Percentiles rank a stretch among this genome's conserved stretches.
Evolutionary conservation across 2,329 filamentous ascomycete species (phyloP).

Genomic region (Cercospora brassicicola): DNA sequence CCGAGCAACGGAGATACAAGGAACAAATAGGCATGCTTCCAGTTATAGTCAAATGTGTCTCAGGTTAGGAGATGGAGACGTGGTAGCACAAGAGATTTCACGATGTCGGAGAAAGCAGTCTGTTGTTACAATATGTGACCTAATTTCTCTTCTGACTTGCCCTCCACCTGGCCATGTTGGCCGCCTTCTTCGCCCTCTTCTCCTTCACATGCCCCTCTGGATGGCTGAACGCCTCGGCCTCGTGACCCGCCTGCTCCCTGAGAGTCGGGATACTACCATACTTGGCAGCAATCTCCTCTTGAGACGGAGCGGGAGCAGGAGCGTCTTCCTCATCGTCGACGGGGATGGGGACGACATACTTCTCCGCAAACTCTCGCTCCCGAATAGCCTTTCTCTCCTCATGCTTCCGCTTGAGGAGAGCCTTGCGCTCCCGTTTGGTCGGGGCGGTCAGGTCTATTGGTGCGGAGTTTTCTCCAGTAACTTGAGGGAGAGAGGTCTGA

Average conservation of each 20-base stretch:
- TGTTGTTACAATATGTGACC: background rate
- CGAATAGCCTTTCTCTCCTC: slow-evolving; percentile 1
- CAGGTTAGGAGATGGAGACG: background rate
- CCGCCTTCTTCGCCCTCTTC: background rate
- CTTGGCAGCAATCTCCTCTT: slow-evolving; percentile 1
- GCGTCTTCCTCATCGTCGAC: background rate
- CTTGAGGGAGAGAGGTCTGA: background rate
- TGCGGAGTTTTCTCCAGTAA: background rate
- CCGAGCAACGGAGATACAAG: background rate
- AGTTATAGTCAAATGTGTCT: background rate
- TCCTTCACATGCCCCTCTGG: background rate
- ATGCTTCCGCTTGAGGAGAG: background rate
- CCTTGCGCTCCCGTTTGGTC: slow-evolving; percentile 1
- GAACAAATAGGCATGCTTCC: background rate
- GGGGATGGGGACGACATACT: background rate
- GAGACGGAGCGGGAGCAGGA: background rate
- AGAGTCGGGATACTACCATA: background rate
- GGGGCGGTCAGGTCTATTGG: slow-evolving; percentile 1
- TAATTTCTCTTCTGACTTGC: background rate
- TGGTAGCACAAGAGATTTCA: background rate
- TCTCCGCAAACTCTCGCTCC: background rate
- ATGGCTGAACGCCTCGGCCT: background rate
- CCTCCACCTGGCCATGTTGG: background rate
- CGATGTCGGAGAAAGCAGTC: background rate
- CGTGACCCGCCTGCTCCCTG: background rate